Evolutionary conservation across 2,329 filamentous ascomycete species (phyloP), one percentile per base, ranked within the genome.

Genomic region (Cordyceps javanica): DNA sequence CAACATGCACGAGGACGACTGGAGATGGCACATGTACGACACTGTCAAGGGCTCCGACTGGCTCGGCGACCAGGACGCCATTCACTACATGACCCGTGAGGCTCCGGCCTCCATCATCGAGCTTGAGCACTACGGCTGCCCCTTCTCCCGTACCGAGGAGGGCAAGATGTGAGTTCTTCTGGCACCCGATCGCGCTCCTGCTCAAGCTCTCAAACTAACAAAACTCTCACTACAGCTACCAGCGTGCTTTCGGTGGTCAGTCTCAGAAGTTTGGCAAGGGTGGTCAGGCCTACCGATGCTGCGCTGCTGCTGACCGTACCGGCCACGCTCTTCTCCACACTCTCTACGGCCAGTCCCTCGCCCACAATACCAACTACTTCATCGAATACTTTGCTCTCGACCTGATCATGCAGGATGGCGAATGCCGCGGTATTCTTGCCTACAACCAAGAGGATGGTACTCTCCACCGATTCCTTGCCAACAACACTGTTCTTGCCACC

Each of bases 1-100:
- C 70, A 96, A 96, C 79, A 97, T 97, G 92, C 91, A 96, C 82
- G 85, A 93, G 80, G 92, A 97, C 70, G 91, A 97, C 78, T 97
- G 92, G 92, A 87, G 91, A 81, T 97, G 92, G 92, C 92, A 97
- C 78, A 97, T 97, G 92, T 97, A 97, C 81, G 92, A 97, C 75
- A 97, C 92, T 44, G 92, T 97, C 72, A 97, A 97, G 82, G 92
- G 92, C 64, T 96, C 90, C 64, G 92, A 97, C 80, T 97, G 92
- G 92, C 85, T 97, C 53, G 92, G 92, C 74, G 92, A 97, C 75
- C 92, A 97, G 77, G 92, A 97, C 72, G 92, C 92, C 64, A 97
- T 97, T 71, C 92, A 97, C 78, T 97, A 97, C 80, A 97, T 97
- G 92, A 97, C 92, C 68, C 85, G 91, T 69, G 92, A 97, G 78